Conservation (phyloP, 108 stramenopile species). For the Asterionellopsis glacialis region DNA sequence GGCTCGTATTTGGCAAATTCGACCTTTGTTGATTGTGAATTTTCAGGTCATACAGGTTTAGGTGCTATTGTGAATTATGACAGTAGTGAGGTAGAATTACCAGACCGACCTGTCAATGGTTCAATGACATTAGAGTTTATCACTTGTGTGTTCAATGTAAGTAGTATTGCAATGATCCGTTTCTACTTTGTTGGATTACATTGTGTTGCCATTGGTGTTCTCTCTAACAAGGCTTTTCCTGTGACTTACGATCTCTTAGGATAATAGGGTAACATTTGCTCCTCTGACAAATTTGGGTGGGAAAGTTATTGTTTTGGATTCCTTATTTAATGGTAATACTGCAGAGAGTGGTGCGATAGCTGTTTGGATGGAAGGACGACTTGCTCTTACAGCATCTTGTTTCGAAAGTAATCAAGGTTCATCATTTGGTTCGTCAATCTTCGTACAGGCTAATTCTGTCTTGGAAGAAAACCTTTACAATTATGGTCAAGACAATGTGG, state of each 20-base stretch:
- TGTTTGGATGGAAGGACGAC: background rate
- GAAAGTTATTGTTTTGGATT: background rate
- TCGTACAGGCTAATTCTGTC: background rate
- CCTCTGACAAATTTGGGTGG: constrained; percentile 5
- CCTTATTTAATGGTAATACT: background rate
- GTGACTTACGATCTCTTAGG: background rate
- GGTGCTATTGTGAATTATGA: constrained; percentile 2
- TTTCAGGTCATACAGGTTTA: constrained; percentile 2
- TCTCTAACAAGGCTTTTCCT: no score
- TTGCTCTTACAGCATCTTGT: constrained; percentile 6
- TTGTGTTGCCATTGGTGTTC: no score
- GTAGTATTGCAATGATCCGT: background rate
- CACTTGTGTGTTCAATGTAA: constrained; percentile 1
- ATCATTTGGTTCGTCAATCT: background rate
- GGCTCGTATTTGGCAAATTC: background rate
- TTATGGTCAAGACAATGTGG: background rate
- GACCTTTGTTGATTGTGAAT: constrained; percentile 10
- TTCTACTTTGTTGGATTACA: no score
- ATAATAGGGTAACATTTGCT: constrained; percentile 5
- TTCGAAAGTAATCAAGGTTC: constrained; percentile 1
- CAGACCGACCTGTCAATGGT: background rate
- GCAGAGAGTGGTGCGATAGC: constrained; percentile 2
- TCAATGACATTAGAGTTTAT: constrained; percentile 1
- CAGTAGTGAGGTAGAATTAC: background rate
- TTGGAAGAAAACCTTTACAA: background rate